These are phyloP conservation scores for Solanum paucissectum DNA, from an alignment of 257 asterid species.

Conservation along the genomic window DNA sequence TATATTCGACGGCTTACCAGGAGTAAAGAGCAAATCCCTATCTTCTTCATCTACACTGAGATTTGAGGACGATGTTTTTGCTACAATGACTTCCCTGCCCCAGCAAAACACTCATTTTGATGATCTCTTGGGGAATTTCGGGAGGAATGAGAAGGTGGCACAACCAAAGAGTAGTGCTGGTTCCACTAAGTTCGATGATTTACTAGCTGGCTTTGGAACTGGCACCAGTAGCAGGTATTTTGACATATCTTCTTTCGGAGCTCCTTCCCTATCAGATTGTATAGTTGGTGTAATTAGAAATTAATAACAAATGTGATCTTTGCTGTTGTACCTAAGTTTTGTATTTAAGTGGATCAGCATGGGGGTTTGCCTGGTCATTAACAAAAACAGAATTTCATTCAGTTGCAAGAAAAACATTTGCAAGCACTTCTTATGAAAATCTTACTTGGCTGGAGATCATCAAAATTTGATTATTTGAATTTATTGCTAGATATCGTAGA, in stretches of 20 bases:
- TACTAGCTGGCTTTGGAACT: slow-evolving; percentile 63
- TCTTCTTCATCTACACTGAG: slow-evolving; percentile 29
- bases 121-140: slow-evolving; percentile 19
- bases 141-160: slow-evolving; percentile 3
- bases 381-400: neutral
- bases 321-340: neutral
- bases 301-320: neutral
- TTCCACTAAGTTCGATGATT: slow-evolving; percentile 22
- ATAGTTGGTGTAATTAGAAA: neutral
- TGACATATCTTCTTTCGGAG: neutral
- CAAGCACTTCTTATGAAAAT: neutral
- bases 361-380: neutral
- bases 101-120: slow-evolving; percentile 28
- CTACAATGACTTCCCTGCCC: slow-evolving; percentile 37
- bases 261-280: neutral
- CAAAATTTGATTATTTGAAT: neutral
- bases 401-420: neutral
- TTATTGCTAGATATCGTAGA: neutral
- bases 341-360: neutral
- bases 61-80: slow-evolving; percentile 61
- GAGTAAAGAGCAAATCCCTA: slow-evolving; percentile 62
- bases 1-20: slow-evolving; percentile 82
- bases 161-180: neutral
- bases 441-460: neutral
- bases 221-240: slow-evolving; percentile 54